A percentile compares a stretch with the other conserved stretches of the same genome.
Conservation (phyloP, 2,329 filamentous ascomycete species). For the Paracorniculantispora psalliotae region DNA sequence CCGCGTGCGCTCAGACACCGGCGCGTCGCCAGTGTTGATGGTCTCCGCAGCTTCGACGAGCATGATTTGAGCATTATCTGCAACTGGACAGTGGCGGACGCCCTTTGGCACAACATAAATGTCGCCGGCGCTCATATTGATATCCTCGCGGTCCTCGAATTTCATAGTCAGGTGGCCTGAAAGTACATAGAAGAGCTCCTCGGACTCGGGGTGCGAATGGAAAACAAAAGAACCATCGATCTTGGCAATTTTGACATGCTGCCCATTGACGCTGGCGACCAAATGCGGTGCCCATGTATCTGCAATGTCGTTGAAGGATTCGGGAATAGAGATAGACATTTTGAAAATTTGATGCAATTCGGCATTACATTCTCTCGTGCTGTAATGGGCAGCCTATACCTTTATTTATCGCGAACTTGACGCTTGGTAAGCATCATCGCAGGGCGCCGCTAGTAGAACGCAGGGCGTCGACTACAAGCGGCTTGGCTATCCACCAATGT, state of each 20-base stretch:
- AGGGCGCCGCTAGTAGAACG: background rate
- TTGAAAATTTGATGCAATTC: background rate
- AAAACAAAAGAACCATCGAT: slow-evolving; percentile 36
- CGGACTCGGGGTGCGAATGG: slow-evolving; percentile 36
- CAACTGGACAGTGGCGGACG: slow-evolving; percentile 33
- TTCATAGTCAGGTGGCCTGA: slow-evolving; percentile 31
- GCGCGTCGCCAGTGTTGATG: slow-evolving; percentile 26
- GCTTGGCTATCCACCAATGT: background rate
- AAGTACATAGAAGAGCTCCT: slow-evolving; percentile 37
- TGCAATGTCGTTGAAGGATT: slow-evolving; percentile 23
- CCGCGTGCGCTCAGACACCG: slow-evolving; percentile 21
- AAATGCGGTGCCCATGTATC: slow-evolving; percentile 28
- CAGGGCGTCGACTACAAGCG: background rate
- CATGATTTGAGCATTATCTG: slow-evolving; percentile 31
- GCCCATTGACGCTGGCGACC: slow-evolving; percentile 30
- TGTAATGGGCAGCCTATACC: background rate
- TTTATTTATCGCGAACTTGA: background rate
- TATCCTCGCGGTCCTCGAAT: slow-evolving; percentile 25
- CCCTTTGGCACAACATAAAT: slow-evolving; percentile 32
- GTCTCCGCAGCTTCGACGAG: slow-evolving; percentile 33
- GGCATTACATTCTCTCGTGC: background rate
- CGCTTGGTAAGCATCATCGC: background rate
- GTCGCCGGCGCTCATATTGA: slow-evolving; percentile 27
- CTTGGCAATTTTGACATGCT: slow-evolving; percentile 37
- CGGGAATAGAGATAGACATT: slow-evolving; percentile 21